Evolutionary conservation across 306 rosid genomes (phyloP), one percentile per base, ranked within the genome.

Genomic region (Begonia loranthoides): DNA sequence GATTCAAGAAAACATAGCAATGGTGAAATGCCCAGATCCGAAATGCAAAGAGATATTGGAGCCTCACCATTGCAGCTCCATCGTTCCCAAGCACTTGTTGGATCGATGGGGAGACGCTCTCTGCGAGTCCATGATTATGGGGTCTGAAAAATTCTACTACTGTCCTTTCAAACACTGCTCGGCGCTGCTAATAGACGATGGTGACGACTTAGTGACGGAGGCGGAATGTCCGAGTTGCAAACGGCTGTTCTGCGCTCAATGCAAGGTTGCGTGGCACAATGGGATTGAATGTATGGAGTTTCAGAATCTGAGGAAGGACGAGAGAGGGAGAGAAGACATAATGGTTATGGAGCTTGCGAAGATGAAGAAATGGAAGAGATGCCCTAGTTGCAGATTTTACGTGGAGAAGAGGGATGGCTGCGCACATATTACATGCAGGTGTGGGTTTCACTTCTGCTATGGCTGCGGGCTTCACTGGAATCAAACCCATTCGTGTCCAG

Each of bases 81-180:
- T 78, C 13, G 38, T 83, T 1, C 83, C 94, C 0, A 17, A 58
- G 15, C 66, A 72, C 12, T 77, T 83, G 45, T 52, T 83, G 62
- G 87, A 78, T 45, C 14, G 81, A 24, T 87, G 94, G 90, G 84
- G 59, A 22, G 41, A 48, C 59, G 78, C 70, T 0, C 66, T 78
- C 3, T 72, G 80, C 19, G 83, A 83, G 45, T 64, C 75, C 10
- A 4, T 60, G 36, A 10, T 83, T 54, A 36, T 80, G 3, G 73
- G 54, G 5, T 65, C 55, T 6, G 50, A 72, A 12, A 83, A 54
- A 15, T 56, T 71, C 16, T 74, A 76, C 16, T 74, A 76, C 34
- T 83, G 90, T 50, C 90, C 83, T 1, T 80, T 63, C 8, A 67
- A 70, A 60, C 87, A 83, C 14, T 78, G 82, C 13, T 71, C 80